These are phyloP conservation scores for Spizellomyces punctatus DNA, from an alignment of 192 early-diverging fungal species.

Conservation along the genomic window DNA sequence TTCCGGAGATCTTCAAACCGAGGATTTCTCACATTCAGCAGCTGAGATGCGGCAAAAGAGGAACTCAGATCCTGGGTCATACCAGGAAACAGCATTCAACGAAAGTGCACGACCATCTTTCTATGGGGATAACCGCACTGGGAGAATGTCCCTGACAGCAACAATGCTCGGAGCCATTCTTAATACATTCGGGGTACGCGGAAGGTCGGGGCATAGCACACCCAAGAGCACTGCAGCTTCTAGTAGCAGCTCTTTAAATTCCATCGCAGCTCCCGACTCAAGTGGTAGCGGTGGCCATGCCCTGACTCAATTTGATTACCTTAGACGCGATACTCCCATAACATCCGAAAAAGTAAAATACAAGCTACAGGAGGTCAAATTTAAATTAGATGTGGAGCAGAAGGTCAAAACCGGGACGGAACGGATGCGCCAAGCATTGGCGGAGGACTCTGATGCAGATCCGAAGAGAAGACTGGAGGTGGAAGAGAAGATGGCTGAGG, in stretches of 20 bases:
- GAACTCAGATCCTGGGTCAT: slow-evolving; percentile 32
- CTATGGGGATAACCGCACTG: slow-evolving; percentile 10
- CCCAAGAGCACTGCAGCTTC: slow-evolving; percentile 27
- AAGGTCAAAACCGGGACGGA: slow-evolving; percentile 88
- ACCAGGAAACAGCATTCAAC: neutral
- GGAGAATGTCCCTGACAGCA: slow-evolving; percentile 30
- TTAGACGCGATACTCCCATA: slow-evolving; percentile 46
- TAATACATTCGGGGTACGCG: slow-evolving; percentile 19
- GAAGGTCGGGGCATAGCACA: slow-evolving; percentile 14
- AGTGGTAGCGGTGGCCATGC: neutral
- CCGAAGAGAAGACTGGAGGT: slow-evolving; percentile 39
- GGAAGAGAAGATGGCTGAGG: slow-evolving; percentile 52
- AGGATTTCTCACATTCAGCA: neutral
- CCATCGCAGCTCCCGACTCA: slow-evolving; percentile 5
- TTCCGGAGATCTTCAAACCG: neutral
- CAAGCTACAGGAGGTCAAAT: slow-evolving; percentile 84
- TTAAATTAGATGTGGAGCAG: slow-evolving; percentile 92
- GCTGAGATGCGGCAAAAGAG: slow-evolving; percentile 7
- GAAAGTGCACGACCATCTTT: neutral
- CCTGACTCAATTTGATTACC: slow-evolving; percentile 41
- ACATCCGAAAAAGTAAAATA: slow-evolving; percentile 57
- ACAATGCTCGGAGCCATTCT: slow-evolving; percentile 29
- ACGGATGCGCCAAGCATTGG: slow-evolving; percentile 55
- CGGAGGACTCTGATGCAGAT: slow-evolving; percentile 30
- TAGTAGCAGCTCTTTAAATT: slow-evolving; percentile 33